phyloP scores from a whole-genome alignment of 768 basidiomycete genomes.

The Udeniomyces megalosporus region DNA sequence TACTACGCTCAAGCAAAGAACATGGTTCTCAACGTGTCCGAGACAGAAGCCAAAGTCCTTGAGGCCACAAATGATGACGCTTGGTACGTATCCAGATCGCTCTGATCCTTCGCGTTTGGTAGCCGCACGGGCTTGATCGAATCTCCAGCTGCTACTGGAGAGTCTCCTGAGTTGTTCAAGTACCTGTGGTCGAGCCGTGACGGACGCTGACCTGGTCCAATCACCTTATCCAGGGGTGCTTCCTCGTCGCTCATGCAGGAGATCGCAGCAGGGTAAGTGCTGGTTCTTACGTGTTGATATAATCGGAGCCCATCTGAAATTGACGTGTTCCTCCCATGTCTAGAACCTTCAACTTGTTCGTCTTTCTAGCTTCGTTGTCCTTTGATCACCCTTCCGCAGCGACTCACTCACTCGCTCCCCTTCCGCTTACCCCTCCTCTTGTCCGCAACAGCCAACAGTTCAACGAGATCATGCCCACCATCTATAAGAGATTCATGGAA shows the following conservation, averaged over 20 bases:
- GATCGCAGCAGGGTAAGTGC: conserved; percentile 79
- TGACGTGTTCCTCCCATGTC: no score
- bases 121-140: neutral
- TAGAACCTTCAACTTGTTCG: conserved; percentile 98
- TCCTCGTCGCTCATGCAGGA: conserved; percentile 97
- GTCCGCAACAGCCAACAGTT: conserved; percentile 61
- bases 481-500: conserved; percentile 61
- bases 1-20: conserved; percentile 59
- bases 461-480: conserved; percentile 94
- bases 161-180: no score
- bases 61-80: conserved; percentile 97
- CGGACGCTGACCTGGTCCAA: no score
- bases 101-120: conserved; percentile 3
- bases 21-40: conserved; percentile 74
- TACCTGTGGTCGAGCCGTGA: neutral
- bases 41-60: conserved; percentile 90
- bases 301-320: no score
- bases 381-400: no score
- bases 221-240: conserved; percentile 56
- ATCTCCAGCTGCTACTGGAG: no score
- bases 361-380: conserved; percentile 12
- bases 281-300: no score
- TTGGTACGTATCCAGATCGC: conserved; percentile 65
- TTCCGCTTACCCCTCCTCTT: neutral
- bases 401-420: neutral